Base-by-base conservation (phyloP, 2,329 filamentous ascomycete genomes). In the Nannizziopsis arthrosporioides region DNA sequence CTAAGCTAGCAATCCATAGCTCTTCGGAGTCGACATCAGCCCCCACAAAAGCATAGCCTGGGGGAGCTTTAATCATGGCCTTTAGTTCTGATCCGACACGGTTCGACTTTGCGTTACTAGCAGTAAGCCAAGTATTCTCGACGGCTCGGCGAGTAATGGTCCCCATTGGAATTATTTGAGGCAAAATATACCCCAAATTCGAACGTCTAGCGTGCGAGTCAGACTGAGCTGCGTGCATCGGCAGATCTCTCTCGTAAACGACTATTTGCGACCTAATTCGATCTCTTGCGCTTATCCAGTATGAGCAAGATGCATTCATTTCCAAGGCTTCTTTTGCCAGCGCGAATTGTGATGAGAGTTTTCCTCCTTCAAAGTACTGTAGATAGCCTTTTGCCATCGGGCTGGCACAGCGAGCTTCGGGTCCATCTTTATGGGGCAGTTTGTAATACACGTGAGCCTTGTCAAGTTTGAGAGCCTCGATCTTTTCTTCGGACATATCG, bases 261-360 rank as follows among this genome's bases (percentile, higher is more conserved):
- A 94, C 89, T 75, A 96, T 85, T 61, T 98, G 92, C n/a, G 82
- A 85, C 74, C 72, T 90, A 66, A 98, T 98, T 43, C 92, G 76
- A 60, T 94, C 87, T 53, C 92, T 78, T 12, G 92, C 89, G 59
- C 87, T 94, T 57, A 98, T 96, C 92, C 93, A 98, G 66, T 98
- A 98, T 0, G 90, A 96, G 63, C 93, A 98, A 0, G 88, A 94
- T 0, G 92, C 88, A 58, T 98, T 98, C 92, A 98, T 98, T 57
- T 96, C 85, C 38, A 98, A 71, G 0, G 93, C 92, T 63, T 94
- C 88, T 61, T 93, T 96, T 0, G 92, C 92, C 59, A 95, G 90
- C 0, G 80, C 64, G 59, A 84, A 96, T 63, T 94, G 84, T 0
- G 90, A 96, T 0, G 86, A 85, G 2, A 98, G 70, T 0, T 77